Evolutionary conservation across 345 rosid genomes (phyloP).

Genomic region (Combretum micranthum): DNA sequence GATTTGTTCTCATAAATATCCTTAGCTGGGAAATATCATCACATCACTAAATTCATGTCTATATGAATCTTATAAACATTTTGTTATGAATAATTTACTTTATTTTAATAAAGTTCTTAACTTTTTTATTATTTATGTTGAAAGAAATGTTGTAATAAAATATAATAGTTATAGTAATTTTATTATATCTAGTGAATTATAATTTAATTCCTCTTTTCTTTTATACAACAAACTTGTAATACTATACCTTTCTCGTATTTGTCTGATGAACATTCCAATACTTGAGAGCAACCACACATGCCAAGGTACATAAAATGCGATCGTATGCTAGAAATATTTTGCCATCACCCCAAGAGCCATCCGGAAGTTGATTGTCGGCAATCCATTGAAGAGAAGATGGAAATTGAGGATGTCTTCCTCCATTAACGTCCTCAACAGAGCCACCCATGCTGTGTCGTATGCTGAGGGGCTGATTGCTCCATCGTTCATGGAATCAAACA

Average conservation of each 20-base stretch:
- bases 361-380: constrained; percentile 52
- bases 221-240: too few species aligned
- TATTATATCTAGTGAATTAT: too few species aligned
- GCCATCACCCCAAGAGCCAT: constrained; percentile 85
- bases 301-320: constrained; percentile 63
- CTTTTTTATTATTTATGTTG: too few species aligned
- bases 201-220: too few species aligned
- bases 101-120: too few species aligned
- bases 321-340: constrained; percentile 51
- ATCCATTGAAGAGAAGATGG: constrained; percentile 67
- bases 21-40: too few species aligned
- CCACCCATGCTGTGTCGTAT: constrained; percentile 91
- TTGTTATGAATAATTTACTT: too few species aligned
- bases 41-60: too few species aligned
- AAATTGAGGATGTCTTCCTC: constrained; percentile 54
- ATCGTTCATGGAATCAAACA: constrained; percentile 53
- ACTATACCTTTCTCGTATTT: constrained; percentile 49
- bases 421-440: constrained; percentile 43
- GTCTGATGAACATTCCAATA: constrained; percentile 58
- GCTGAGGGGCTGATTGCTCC: constrained; percentile 74
- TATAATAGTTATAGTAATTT: too few species aligned
- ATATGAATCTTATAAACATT: too few species aligned
- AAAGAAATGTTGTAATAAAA: too few species aligned
- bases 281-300: constrained; percentile 66
- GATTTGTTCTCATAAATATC: too few species aligned